Percentiles rank a stretch among this genome's conserved stretches.
Conservation (phyloP, 2,329 filamentous ascomycete species). For the Coniochaeta sp. region DNA sequence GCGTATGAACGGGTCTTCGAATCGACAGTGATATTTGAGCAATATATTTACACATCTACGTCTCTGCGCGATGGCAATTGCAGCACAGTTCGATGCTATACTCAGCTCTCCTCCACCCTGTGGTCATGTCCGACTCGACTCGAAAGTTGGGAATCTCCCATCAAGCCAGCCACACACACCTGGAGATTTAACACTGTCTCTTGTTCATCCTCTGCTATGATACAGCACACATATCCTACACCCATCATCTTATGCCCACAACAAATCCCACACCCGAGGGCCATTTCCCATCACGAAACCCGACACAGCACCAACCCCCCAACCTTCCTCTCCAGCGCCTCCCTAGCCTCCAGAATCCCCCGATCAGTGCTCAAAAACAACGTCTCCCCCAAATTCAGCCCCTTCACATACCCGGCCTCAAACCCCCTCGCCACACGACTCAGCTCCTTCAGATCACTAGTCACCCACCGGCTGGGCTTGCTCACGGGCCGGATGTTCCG, state of each 20-base stretch:
- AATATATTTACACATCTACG: neutral
- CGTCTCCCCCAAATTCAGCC: slow-evolving; percentile 73
- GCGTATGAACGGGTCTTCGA: neutral
- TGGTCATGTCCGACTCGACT: neutral
- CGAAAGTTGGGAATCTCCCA: neutral
- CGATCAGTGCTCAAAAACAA: slow-evolving; percentile 71
- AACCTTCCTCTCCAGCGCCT: slow-evolving; percentile 71
- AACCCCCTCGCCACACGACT: slow-evolving; percentile 62
- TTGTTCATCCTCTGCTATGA: neutral
- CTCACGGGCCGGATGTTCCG: slow-evolving; percentile 58
- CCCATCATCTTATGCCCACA: neutral
- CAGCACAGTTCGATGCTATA: neutral
- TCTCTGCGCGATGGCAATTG: neutral
- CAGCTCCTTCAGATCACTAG: slow-evolving; percentile 55
- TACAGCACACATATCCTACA: neutral
- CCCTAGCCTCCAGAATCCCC: slow-evolving; percentile 73
- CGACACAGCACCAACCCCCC: slow-evolving; percentile 77
- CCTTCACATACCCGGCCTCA: slow-evolving; percentile 61
- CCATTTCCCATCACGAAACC: slow-evolving; percentile 34
- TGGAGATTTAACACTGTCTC: neutral
- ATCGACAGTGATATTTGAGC: neutral
- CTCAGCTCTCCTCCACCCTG: neutral
- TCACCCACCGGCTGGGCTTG: slow-evolving; percentile 68
- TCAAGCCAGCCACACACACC: neutral
- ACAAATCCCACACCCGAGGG: neutral